A percentile compares a stretch with the other conserved stretches of the same genome.
Conservation (phyloP, 768 basidiomycete genomes). For the Gloeopeniophorella convolvens region DNA sequence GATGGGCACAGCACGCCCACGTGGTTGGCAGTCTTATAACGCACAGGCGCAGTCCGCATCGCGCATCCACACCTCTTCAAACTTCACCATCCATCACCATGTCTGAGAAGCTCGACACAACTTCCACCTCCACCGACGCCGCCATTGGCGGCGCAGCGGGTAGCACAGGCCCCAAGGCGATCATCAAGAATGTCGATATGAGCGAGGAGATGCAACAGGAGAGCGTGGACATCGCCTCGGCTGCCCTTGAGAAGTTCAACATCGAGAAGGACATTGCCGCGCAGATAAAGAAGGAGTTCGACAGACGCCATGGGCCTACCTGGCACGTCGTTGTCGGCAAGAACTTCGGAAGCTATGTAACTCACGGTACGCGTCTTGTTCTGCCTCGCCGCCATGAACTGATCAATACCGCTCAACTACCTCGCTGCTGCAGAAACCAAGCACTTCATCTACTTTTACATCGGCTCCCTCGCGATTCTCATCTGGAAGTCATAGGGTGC, state of each 20-base stretch:
- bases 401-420: conserved; percentile 2
- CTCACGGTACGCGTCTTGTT: conserved; percentile 66
- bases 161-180: conserved; percentile 59
- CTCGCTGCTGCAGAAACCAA: conserved; percentile 67
- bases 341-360: conserved; percentile 98
- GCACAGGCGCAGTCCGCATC: no score
- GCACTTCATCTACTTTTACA: conserved; percentile 98
- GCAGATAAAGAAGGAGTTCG: conserved; percentile 97
- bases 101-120: conserved; percentile 48
- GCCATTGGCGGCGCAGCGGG: conserved; percentile 31
- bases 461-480: conserved; percentile 87
- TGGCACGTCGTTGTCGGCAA: conserved; percentile 99
- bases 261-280: conserved; percentile 99
- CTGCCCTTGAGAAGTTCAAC: conserved; percentile 83
- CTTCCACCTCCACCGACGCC: conserved; percentile 49
- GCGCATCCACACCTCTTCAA: neutral
- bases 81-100: conserved; percentile 18
- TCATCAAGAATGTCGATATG: conserved; percentile 98
- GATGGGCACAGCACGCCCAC: neutral
- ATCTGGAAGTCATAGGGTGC: conserved; percentile 78
- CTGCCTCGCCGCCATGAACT: conserved; percentile 12
- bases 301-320: conserved; percentile 84
- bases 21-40: no score
- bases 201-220: conserved; percentile 94
- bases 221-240: conserved; percentile 79